Percentiles rank a stretch among this genome's conserved stretches.
phyloP scores from a whole-genome alignment of 345 rosid genomes.

The Rhodomyrtus tomentosa region DNA sequence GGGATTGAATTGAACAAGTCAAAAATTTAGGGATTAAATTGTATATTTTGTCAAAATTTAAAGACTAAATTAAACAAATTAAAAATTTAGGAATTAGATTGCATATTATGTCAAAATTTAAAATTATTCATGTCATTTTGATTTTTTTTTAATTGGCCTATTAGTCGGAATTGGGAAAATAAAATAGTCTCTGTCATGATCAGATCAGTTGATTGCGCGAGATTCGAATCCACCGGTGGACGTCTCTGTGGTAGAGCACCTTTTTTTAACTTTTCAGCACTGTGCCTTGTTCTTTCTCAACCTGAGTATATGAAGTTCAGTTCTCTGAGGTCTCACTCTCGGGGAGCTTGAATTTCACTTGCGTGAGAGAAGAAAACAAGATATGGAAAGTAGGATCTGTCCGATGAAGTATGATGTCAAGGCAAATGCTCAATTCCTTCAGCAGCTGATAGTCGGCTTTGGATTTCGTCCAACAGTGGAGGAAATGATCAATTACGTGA shows the following conservation, averaged over 20 bases:
- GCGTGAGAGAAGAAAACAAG: background rate
- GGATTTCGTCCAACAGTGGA: constrained; percentile 3
- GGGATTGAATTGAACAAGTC: too few species aligned
- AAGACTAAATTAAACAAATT: too few species aligned
- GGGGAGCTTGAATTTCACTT: background rate
- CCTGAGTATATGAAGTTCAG: background rate
- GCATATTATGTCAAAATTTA: too few species aligned
- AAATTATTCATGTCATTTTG: too few species aligned
- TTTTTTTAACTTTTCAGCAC: too few species aligned
- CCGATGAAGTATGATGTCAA: background rate
- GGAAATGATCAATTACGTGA: background rate
- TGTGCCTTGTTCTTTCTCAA: too few species aligned
- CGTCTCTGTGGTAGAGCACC: background rate
- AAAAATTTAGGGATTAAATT: too few species aligned
- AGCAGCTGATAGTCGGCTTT: background rate
- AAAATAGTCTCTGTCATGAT: background rate
- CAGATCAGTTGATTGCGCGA: background rate
- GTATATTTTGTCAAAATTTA: too few species aligned
- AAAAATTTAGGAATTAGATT: too few species aligned
- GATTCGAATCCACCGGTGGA: background rate
- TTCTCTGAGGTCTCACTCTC: background rate
- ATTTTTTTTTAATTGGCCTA: background rate
- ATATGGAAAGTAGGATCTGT: background rate
- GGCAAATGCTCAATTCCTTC: background rate
- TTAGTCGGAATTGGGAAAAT: background rate